Evolutionary conservation across 352 stramenopile genomes (phyloP), one percentile per base, ranked within the genome.

Genomic region (Phytophthora fragariae): DNA sequence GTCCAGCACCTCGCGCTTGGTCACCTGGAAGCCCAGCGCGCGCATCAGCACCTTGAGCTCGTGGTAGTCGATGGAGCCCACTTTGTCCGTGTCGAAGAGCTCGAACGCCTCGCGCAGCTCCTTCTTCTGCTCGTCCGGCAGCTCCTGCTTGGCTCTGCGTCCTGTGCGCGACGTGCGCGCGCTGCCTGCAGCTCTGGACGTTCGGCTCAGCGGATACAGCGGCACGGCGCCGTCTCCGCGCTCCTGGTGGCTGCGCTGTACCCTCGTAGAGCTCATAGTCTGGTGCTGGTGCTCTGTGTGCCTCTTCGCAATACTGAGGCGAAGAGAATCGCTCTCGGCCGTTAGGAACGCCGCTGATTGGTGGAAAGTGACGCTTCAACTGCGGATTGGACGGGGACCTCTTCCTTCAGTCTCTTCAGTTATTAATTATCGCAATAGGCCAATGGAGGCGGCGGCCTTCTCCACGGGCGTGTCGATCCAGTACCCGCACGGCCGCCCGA

Each of bases 11-110:
- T 98, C 91, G 31, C 79, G 74, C 75, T 98, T 98, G 64, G 88
- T 91, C 27, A 98, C 91, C 54, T 95, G 82, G 70, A 98, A 98
- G 33, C 94, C 95, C 46, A 98, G 70, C n/a, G 95, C 94, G 15
- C 94, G 89, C 88, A 98, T 98, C 50, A 98, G 78, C 66, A 94
- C 93, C 72, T 98, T 98, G 72, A 98, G 88, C 73, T 98, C 95
- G 75, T 98, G 92, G 72, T 97, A 96, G 83, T 98, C 91, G 65
- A 98, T 91, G 3, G 82, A 88, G 7, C 93, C 92, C 54, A 84
- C 92, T 75, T 97, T 96, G 63, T 98, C 92, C 19, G 84, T 86
- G 80, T 98, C 95, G 62, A 98, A 98, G 46, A 98, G 86, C 56
- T 97, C 93, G 59, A 98, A 98, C 7, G 95, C 93, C 62, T 98